Conservation (phyloP, 2,329 filamentous ascomycete genomes). For the Arthrinium phaeospermum region DNA sequence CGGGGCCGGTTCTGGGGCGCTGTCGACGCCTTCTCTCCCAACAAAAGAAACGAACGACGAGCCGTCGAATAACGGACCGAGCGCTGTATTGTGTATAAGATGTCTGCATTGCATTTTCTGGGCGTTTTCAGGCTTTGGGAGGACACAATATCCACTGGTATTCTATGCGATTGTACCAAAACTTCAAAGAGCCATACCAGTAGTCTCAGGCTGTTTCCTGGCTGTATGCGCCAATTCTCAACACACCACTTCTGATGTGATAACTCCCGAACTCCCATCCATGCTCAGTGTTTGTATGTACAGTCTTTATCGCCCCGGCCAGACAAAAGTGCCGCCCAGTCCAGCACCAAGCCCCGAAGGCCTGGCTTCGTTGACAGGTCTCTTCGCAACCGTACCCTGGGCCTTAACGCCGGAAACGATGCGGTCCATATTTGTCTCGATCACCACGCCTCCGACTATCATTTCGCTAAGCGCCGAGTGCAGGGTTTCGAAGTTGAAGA, state of each 20-base stretch:
- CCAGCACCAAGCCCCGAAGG: slow-evolving; percentile 53
- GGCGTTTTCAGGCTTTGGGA: slow-evolving; percentile 37
- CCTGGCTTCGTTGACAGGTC: slow-evolving; percentile 75
- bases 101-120: slow-evolving; percentile 33
- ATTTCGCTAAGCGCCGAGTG: slow-evolving; percentile 92
- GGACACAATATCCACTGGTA: slow-evolving; percentile 35
- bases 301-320: slow-evolving; percentile 43
- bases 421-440: slow-evolving; percentile 88
- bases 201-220: neutral
- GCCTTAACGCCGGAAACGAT: slow-evolving; percentile 84
- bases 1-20: slow-evolving; percentile 46
- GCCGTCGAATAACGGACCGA: slow-evolving; percentile 27
- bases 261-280: slow-evolving; percentile 19
- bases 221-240: neutral
- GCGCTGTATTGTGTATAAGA: slow-evolving; percentile 22
- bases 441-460: slow-evolving; percentile 92
- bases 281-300: slow-evolving; percentile 12
- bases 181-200: neutral
- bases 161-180: slow-evolving; percentile 25
- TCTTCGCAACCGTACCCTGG: slow-evolving; percentile 78
- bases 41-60: slow-evolving; percentile 32
- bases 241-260: slow-evolving; percentile 1
- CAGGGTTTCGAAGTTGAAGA: slow-evolving; percentile 98
- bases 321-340: slow-evolving; percentile 63
- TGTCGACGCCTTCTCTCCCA: slow-evolving; percentile 37